Conservation (phyloP, 1,284 basidiomycete species). For the Sphagnurus paluster region DNA sequence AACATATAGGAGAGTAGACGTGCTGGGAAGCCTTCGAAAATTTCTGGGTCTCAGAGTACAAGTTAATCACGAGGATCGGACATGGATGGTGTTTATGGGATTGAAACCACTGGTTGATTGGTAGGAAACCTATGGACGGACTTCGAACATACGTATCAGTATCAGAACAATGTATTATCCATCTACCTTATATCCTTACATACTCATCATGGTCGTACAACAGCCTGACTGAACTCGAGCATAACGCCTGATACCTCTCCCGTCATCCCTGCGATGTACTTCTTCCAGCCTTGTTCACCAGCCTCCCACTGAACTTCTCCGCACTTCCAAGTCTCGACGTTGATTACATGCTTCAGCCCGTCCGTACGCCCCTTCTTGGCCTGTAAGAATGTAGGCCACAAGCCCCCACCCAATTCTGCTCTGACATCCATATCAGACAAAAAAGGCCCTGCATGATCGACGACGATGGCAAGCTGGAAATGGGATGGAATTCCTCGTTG, state of each 20-base stretch:
- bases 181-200: not conserved
- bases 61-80: slow-evolving; percentile 29
- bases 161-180: not conserved
- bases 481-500: slow-evolving; percentile 22
- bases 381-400: slow-evolving; percentile 19
- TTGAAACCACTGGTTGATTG: slow-evolving; percentile 36
- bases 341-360: slow-evolving; percentile 16
- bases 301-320: slow-evolving; percentile 20
- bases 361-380: slow-evolving; percentile 19
- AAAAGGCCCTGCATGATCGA: slow-evolving; percentile 20
- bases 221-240: slow-evolving; percentile 17
- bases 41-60: slow-evolving; percentile 39
- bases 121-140: not conserved
- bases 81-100: slow-evolving; percentile 36
- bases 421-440: slow-evolving; percentile 20
- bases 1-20: slow-evolving; percentile 34
- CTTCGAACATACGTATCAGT: not conserved
- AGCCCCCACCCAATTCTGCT: slow-evolving; percentile 19
- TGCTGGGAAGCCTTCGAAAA: slow-evolving; percentile 34
- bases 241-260: slow-evolving; percentile 20
- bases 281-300: slow-evolving; percentile 21
- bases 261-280: slow-evolving; percentile 17
- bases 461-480: slow-evolving; percentile 21
- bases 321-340: slow-evolving; percentile 22
- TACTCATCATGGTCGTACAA: slow-evolving; percentile 18